These are phyloP conservation scores for Hanseniaspora opuntiae DNA, from an alignment of 805 yeast genomes.

Conservation along the genomic window DNA sequence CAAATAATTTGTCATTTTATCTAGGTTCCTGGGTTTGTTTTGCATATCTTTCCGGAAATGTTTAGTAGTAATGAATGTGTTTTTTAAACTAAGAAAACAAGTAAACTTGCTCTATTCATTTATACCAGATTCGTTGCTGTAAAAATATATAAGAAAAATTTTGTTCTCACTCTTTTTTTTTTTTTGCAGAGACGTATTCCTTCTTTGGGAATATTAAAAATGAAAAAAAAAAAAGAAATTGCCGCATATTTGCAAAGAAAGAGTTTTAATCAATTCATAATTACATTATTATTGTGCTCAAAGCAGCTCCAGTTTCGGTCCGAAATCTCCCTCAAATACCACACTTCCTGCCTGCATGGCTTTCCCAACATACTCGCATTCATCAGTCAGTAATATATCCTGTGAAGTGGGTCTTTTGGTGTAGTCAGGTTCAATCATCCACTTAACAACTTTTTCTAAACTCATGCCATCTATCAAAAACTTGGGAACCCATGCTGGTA, in stretches of 20 bases:
- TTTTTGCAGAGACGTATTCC: background rate
- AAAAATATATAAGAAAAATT: no score
- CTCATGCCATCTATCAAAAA: slow-evolving; percentile 64
- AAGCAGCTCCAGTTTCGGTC: slow-evolving; percentile 52
- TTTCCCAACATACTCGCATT: slow-evolving; percentile 62
- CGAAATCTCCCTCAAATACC: slow-evolving; percentile 89
- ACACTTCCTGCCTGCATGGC: slow-evolving; percentile 85
- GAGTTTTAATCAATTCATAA: background rate
- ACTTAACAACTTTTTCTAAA: slow-evolving; percentile 64
- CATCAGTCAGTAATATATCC: slow-evolving; percentile 54
- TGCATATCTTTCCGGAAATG: no score
- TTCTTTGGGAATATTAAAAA: background rate
- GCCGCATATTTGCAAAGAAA: no score
- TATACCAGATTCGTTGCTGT: no score
- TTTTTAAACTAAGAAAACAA: no score
- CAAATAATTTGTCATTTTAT: background rate
- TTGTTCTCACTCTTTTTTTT: background rate
- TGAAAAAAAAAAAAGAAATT: background rate
- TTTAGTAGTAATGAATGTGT: no score
- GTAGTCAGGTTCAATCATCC: slow-evolving; percentile 84
- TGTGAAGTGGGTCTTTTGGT: slow-evolving; percentile 66
- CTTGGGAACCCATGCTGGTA: slow-evolving; percentile 80
- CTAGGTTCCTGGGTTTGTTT: background rate
- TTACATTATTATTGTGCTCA: background rate
- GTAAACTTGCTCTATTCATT: no score